A percentile compares a stretch with the other conserved stretches of the same genome.
phyloP scores from a whole-genome alignment of 192 early-diverging fungal species.

The Coemansia sp. region DNA sequence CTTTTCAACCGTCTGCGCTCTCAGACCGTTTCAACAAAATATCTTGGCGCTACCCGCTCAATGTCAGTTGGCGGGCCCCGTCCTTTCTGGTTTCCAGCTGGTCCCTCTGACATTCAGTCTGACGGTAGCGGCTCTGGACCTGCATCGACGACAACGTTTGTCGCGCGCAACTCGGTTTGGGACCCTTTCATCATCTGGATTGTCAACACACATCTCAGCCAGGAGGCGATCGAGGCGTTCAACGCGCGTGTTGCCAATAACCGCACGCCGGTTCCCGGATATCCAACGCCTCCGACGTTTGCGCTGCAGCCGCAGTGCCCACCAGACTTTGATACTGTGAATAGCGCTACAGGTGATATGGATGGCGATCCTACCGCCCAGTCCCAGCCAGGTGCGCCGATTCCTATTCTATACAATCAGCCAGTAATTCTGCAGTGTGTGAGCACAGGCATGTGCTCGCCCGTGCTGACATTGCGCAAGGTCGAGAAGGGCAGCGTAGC shows the following conservation, averaged over 20 bases:
- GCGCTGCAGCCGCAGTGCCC: conserved; percentile 64
- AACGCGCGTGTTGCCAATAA: conserved; percentile 41
- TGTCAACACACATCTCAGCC: conserved; percentile 62
- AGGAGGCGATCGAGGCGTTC: conserved; percentile 58
- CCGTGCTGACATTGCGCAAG: conserved; percentile 79
- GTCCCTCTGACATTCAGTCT: conserved; percentile 9
- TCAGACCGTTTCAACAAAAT: conserved; percentile 89
- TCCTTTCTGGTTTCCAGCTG: conserved; percentile 53
- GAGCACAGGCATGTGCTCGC: conserved; percentile 80
- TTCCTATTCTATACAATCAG: conserved; percentile 84
- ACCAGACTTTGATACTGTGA: conserved; percentile 28
- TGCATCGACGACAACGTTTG: conserved; percentile 62
- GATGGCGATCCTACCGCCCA: conserved; percentile 20
- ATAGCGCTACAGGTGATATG: conserved; percentile 17
- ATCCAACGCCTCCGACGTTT: conserved; percentile 74
- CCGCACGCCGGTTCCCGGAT: conserved; percentile 55
- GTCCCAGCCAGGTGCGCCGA: conserved; percentile 52
- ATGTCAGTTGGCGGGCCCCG: conserved; percentile 54
- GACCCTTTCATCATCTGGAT: conserved; percentile 86
- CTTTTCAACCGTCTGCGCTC: conserved; percentile 88
- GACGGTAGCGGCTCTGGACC: conserved; percentile 1
- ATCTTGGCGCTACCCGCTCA: conserved; percentile 59
- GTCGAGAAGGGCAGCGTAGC: conserved; percentile 82
- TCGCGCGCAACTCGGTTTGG: conserved; percentile 76
- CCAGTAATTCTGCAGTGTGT: conserved; percentile 83